phyloP scores from a whole-genome alignment of 371 early-diverging fungal genomes.

The Mortierella sp. region DNA sequence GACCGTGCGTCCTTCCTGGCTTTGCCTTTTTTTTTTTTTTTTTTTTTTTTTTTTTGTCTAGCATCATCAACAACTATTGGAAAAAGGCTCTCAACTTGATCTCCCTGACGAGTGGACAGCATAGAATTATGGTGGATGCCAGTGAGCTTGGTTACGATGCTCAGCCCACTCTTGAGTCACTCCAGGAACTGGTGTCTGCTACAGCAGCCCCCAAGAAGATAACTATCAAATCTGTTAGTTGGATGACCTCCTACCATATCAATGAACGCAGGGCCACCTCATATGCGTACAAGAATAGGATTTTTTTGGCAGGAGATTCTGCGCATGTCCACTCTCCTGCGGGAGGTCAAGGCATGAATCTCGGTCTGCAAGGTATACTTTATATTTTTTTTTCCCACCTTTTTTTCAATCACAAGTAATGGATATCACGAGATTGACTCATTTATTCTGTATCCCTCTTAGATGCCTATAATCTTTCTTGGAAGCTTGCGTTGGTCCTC shows the following conservation, averaged over 20 bases:
- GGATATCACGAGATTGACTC: no score
- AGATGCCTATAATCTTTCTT: constrained; percentile 43
- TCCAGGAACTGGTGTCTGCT: constrained; percentile 23
- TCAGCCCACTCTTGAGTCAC: constrained; percentile 21
- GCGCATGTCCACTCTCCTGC: constrained; percentile 55
- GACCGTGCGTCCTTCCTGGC: no score
- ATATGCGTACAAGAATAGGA: constrained; percentile 41
- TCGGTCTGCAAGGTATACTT: constrained; percentile 40
- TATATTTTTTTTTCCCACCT: neutral
- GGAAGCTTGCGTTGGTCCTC: constrained; percentile 43
- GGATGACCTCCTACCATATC: constrained; percentile 42
- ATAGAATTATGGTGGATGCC: no score
- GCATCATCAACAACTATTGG: no score
- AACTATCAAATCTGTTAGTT: constrained; percentile 17
- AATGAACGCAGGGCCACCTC: constrained; percentile 46
- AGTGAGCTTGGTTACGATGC: no score
- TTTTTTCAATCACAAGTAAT: no score
- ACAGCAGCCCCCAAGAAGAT: constrained; percentile 25
- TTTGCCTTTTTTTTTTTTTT: no score
- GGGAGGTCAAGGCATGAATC: constrained; percentile 45
- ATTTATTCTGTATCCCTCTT: neutral
- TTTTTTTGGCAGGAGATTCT: constrained; percentile 54
- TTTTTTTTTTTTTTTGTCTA: no score
- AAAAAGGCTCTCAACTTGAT: no score
- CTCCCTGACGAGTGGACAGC: no score